These are phyloP conservation scores for Schizochytrium sp. DNA, from an alignment of 108 stramenopile genomes.

Conservation along the genomic window DNA sequence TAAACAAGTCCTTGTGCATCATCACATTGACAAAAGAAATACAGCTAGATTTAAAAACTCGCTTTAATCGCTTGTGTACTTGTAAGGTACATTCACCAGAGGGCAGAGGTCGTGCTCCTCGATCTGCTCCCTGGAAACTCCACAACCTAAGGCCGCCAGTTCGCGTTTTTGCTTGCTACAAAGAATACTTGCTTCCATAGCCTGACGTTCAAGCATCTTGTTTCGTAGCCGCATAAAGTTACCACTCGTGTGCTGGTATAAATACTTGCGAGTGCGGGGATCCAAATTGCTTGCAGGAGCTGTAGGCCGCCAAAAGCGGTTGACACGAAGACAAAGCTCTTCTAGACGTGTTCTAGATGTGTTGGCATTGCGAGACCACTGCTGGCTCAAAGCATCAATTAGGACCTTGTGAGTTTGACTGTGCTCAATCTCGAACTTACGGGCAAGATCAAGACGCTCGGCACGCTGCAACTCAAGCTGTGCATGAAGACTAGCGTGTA, in stretches of 20 bases:
- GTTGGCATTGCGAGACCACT: not conserved
- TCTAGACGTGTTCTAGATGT: conserved; percentile 18
- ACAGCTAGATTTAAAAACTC: no score
- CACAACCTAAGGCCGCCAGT: not conserved
- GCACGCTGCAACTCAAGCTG: not conserved
- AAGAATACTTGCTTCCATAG: conserved; percentile 52
- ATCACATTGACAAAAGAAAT: no score
- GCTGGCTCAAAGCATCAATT: conserved; percentile 24
- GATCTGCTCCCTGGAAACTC: conserved; percentile 16
- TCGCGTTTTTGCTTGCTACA: conserved; percentile 52
- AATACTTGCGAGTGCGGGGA: not conserved
- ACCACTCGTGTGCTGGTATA: conserved; percentile 42
- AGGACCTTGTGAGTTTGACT: conserved; percentile 44
- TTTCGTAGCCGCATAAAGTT: conserved; percentile 48
- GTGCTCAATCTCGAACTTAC: conserved; percentile 40
- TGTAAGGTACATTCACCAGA: conserved; percentile 13
- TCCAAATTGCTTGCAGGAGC: not conserved
- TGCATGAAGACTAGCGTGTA: not conserved
- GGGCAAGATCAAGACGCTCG: conserved; percentile 33
- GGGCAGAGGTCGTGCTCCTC: conserved; percentile 35
- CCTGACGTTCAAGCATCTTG: conserved; percentile 44
- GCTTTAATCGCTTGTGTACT: not conserved
- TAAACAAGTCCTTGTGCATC: no score
- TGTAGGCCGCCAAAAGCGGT: conserved; percentile 29
- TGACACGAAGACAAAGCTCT: conserved; percentile 17